These are phyloP conservation scores for Dimargaris cristalligena DNA, from an alignment of 192 early-diverging fungal species.

Conservation along the genomic window DNA sequence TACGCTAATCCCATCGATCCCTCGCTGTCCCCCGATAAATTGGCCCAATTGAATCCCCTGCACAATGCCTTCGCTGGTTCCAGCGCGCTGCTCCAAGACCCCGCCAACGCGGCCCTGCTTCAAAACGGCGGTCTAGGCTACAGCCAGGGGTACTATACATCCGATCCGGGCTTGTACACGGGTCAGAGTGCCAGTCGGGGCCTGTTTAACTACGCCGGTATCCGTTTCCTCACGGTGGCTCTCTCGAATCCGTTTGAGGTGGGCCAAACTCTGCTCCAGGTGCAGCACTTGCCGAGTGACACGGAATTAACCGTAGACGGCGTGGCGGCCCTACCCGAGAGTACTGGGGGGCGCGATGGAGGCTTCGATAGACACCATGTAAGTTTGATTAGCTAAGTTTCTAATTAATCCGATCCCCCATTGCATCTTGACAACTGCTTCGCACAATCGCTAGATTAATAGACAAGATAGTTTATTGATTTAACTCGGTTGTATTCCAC, in stretches of 20 bases:
- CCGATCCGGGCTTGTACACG: background rate
- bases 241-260: conserved; percentile 44
- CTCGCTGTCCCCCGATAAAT: background rate
- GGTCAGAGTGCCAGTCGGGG: conserved; percentile 25
- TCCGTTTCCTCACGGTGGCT: conserved; percentile 42
- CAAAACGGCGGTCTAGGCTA: background rate
- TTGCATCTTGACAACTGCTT: too few species aligned
- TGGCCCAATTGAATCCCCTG: background rate
- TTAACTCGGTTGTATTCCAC: too few species aligned
- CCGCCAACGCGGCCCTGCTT: background rate
- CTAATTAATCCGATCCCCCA: too few species aligned
- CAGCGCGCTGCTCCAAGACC: background rate
- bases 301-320: background rate
- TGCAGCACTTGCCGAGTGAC: conserved; percentile 44
- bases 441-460: too few species aligned
- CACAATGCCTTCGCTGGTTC: background rate
- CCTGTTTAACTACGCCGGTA: conserved; percentile 39
- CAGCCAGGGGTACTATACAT: background rate
- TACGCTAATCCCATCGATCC: background rate
- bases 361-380: too few species aligned
- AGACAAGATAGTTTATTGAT: too few species aligned
- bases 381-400: too few species aligned
- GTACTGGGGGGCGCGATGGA: too few species aligned
- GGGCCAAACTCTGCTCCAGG: conserved; percentile 53
- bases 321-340: background rate